Evolutionary conservation across 306 rosid genomes (phyloP).

Genomic region (Begonia masoniana): DNA sequence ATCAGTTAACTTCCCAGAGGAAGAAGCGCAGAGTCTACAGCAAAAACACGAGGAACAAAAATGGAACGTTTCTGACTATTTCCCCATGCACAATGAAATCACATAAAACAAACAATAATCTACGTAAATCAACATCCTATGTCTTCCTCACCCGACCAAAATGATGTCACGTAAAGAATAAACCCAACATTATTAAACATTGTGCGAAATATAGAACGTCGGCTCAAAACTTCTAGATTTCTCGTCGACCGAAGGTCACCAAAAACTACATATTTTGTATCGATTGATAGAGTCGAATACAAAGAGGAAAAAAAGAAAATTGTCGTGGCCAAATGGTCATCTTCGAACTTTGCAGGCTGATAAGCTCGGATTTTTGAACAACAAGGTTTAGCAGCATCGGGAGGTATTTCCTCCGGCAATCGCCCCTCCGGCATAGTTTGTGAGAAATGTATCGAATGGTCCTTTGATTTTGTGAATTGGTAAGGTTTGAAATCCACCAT

Average conservation of each 20-base stretch:
- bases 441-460: not conserved
- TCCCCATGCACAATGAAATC: not conserved
- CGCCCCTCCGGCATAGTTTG: not conserved
- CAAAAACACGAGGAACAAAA: slow-evolving; percentile 23
- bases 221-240: too few species aligned
- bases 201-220: too few species aligned
- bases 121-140: too few species aligned
- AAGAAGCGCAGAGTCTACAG: slow-evolving; percentile 35
- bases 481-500: not conserved
- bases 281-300: too few species aligned
- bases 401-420: not conserved
- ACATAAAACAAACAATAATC: too few species aligned
- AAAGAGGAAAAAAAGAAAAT: too few species aligned
- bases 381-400: not conserved
- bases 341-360: not conserved
- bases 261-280: too few species aligned
- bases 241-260: too few species aligned
- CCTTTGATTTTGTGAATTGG: not conserved
- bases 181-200: too few species aligned
- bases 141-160: too few species aligned
- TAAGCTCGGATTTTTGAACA: not conserved
- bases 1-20: not conserved
- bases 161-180: too few species aligned
- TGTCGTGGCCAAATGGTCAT: too few species aligned
- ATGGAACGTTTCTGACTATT: slow-evolving; percentile 17